Conservation (phyloP, 768 basidiomycete genomes). For the Amanita pallidorosea region DNA sequence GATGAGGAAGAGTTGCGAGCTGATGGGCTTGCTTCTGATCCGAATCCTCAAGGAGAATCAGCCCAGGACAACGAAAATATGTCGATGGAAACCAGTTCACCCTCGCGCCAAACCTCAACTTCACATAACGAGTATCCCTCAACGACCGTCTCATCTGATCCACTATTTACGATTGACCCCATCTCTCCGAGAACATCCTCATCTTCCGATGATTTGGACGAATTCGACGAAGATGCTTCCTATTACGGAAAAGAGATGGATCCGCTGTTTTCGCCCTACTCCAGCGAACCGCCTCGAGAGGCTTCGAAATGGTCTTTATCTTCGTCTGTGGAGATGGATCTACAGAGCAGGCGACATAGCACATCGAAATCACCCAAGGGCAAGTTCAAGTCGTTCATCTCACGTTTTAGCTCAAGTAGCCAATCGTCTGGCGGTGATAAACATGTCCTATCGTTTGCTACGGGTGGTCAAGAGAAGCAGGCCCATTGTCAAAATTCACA, state of each 20-base stretch:
- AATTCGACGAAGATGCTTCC: constrained; percentile 6
- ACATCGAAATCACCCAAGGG: background rate
- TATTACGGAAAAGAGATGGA: constrained; percentile 5
- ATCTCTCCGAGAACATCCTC: background rate
- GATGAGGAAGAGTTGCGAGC: constrained; percentile 3
- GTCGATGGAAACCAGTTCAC: background rate
- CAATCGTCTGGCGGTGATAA: background rate
- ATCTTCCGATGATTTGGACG: constrained; percentile 1
- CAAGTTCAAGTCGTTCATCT: constrained; percentile 4
- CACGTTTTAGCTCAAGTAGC: background rate
- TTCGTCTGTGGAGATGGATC: constrained; percentile 4
- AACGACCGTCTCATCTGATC: background rate
- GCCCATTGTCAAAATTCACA: background rate
- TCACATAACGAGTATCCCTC: background rate
- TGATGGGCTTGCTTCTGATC: background rate
- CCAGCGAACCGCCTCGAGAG: background rate
- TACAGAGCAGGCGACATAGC: background rate
- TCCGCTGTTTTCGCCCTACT: constrained; percentile 4
- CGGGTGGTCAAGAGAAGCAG: background rate
- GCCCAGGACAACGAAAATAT: too few species aligned
- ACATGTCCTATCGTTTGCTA: background rate
- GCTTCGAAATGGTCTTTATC: constrained; percentile 6
- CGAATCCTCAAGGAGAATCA: background rate
- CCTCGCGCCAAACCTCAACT: background rate
- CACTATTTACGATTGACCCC: background rate